A percentile compares a stretch with the other conserved stretches of the same genome.
Conservation (phyloP, 441 rosid species). For the Monsonia emarginata region DNA sequence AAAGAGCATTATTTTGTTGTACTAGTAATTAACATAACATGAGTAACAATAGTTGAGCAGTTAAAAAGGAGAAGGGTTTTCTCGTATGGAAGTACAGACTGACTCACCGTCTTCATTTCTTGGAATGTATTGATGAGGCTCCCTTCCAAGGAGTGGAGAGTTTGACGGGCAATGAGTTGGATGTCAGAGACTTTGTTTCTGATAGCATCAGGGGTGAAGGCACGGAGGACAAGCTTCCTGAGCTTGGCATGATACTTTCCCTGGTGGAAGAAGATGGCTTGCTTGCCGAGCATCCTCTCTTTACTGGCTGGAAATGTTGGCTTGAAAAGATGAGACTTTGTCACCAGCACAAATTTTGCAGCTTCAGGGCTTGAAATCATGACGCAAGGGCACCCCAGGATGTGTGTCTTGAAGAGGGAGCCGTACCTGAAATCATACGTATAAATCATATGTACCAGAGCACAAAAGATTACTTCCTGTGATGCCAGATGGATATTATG, state of each 20-base stretch:
- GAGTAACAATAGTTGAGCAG: no score
- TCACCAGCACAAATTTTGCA: slow-evolving; percentile 74
- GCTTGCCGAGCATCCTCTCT: slow-evolving; percentile 86
- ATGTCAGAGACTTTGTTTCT: slow-evolving; percentile 42
- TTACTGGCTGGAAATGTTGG: slow-evolving; percentile 94
- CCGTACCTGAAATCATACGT: slow-evolving; percentile 60
- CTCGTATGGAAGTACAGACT: no score
- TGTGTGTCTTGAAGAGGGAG: slow-evolving; percentile 76
- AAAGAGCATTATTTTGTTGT: no score
- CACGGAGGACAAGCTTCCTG: slow-evolving; percentile 82
- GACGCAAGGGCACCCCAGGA: slow-evolving; percentile 86
- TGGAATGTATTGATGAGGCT: slow-evolving; percentile 56
- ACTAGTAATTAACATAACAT: no score
- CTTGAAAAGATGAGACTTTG: slow-evolving; percentile 71
- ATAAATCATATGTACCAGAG: background rate
- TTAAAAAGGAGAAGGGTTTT: no score
- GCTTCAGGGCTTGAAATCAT: slow-evolving; percentile 93
- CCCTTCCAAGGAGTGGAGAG: slow-evolving; percentile 50
- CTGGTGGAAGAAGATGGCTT: slow-evolving; percentile 88
- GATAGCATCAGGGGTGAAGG: slow-evolving; percentile 68
- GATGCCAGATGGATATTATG: background rate
- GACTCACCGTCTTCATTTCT: slow-evolving; percentile 80
- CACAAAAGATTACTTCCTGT: no score
- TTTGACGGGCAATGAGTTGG: slow-evolving; percentile 43
- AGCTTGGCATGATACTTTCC: slow-evolving; percentile 73